Evolutionary conservation across 495 filamentous ascomycete species (phyloP), one percentile per base, ranked within the genome.

Genomic region (Xylaria grammica): DNA sequence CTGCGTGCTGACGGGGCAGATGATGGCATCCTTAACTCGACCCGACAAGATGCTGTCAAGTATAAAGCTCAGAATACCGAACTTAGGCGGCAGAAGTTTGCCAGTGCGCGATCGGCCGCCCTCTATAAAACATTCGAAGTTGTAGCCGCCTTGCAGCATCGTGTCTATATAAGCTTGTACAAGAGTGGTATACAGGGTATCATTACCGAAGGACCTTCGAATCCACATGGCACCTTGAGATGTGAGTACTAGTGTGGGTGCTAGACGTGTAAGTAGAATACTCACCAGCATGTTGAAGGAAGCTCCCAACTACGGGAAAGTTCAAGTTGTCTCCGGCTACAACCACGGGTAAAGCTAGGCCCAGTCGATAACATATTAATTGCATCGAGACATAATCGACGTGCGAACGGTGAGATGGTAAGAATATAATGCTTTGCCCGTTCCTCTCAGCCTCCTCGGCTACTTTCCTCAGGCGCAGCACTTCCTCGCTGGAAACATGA

Each of bases 101-200:
- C 95, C 95, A 0, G 94, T 99, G 59, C 95, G 80, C 8, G 92
- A 97, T 10, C 95, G 85, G 15, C 93, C 93, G 27, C 95, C 95
- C 77, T 99, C 95, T 65, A 97, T 95, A 69, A 97, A 97, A 75
- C 95, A 98, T 71, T 96, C 93, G 44, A 99, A 88, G 73, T 98
- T 97, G 78, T 88, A 96, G 1, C 95, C 95, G 53, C 91, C 88
- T 68, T 92, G 90, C 10, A 99, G 84, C 26, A 99, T 72, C 0
- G 93, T 94, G 73, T 99, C 95, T 69, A 99, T 94, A 72, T 99
- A 99, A 0, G 93, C 84, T 75, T 99, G 95, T 11, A 99, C 95
- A 7, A 97, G 84, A 0, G 93, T 95, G 8, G 86, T 85, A 72
- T 99, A 99, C 3, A 99, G 79, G 30, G 90, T 86, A 71, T 99